Conservation (phyloP, 306 rosid genomes). For the Cucurbita maxima region DNA sequence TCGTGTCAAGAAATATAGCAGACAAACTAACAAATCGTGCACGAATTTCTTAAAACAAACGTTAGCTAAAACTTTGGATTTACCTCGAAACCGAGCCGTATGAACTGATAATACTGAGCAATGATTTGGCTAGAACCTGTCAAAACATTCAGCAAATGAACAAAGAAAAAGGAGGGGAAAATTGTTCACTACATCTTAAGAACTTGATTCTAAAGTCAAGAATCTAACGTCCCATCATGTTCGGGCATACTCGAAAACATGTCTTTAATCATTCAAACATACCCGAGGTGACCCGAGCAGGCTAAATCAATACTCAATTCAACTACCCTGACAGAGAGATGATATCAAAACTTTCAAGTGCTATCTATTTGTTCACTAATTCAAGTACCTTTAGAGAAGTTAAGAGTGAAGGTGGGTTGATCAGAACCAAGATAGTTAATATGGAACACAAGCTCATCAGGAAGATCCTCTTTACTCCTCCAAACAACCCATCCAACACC, state of each 20-base stretch:
- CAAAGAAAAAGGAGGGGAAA: too few species aligned
- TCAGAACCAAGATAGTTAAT: constrained; percentile 90
- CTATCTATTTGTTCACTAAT: not conserved
- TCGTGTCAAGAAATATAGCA: not conserved
- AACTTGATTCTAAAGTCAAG: not conserved
- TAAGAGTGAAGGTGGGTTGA: constrained; percentile 89
- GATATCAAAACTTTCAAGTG: not conserved
- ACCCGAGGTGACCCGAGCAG: not conserved
- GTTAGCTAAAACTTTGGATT: not conserved
- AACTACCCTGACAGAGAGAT: not conserved
- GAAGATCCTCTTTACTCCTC: constrained; percentile 67
- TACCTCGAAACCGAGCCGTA: constrained; percentile 81
- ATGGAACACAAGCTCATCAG: constrained; percentile 72
- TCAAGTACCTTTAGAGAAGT: constrained; percentile 69
- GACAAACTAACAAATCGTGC: not conserved
- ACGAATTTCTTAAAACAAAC: not conserved
- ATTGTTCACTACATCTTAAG: not conserved
- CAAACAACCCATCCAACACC: constrained; percentile 94
- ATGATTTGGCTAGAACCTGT: constrained; percentile 86
- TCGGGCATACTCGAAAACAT: too few species aligned
- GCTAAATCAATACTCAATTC: not conserved
- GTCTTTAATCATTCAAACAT: too few species aligned
- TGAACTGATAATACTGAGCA: constrained; percentile 78
- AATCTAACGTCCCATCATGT: not conserved
- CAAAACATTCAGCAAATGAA: not conserved